Percentiles rank a stretch among this genome's conserved stretches.
These are phyloP conservation scores for Phytophthora palmivora DNA, from an alignment of 352 stramenopile genomes.

Conservation along the genomic window DNA sequence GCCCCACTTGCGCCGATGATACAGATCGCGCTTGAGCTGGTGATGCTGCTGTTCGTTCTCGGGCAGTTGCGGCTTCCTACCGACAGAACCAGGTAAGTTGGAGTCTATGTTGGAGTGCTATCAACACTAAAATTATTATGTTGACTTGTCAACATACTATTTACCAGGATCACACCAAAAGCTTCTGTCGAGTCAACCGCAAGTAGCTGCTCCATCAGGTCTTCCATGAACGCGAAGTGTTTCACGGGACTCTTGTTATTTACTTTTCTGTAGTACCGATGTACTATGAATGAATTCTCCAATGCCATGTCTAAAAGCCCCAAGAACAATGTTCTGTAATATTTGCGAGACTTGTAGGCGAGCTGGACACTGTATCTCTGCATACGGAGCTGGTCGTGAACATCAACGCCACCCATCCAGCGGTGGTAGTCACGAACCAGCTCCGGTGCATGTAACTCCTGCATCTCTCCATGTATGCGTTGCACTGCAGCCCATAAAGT, in stretches of 20 bases:
- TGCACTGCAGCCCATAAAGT: too few species aligned
- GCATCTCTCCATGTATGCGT: too few species aligned
- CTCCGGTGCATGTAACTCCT: too few species aligned
- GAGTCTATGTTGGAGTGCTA: not conserved
- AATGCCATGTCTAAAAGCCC: not conserved
- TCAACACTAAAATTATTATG: too few species aligned
- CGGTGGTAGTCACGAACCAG: too few species aligned
- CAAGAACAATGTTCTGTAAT: not conserved
- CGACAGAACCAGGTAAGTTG: too few species aligned
- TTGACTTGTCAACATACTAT: not conserved
- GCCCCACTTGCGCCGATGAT: not conserved
- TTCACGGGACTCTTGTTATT: not conserved
- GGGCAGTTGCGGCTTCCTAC: not conserved
- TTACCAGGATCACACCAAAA: not conserved
- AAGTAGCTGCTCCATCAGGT: not conserved
- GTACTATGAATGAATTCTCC: not conserved
- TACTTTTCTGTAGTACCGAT: not conserved
- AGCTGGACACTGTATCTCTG: too few species aligned
- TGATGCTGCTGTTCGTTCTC: not conserved
- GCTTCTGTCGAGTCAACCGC: not conserved
- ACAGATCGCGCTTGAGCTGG: too few species aligned
- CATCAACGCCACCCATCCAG: too few species aligned
- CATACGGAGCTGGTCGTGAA: too few species aligned
- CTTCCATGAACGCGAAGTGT: not conserved
- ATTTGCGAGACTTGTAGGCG: constrained; percentile 1